Percentiles rank a stretch among this genome's conserved stretches.
Conservation (phyloP, 345 rosid species). For the Cardamine resedifolia region DNA sequence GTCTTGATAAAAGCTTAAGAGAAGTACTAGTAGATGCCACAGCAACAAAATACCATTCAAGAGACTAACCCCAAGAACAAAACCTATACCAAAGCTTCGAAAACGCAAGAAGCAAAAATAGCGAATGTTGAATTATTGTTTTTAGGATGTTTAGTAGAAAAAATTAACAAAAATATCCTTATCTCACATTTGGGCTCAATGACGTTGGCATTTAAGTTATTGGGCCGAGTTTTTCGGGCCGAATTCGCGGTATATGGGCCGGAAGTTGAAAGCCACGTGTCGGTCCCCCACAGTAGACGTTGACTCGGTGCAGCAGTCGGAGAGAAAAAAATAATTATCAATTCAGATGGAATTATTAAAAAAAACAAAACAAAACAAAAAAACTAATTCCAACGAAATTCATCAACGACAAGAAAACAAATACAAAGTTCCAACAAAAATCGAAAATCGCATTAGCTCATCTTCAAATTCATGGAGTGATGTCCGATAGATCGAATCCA, state of each 20-base stretch:
- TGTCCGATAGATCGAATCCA: slow-evolving; percentile 35
- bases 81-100: too few species aligned
- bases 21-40: too few species aligned
- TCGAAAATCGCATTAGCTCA: not conserved
- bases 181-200: not conserved
- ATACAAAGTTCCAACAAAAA: slow-evolving; percentile 32
- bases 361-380: too few species aligned
- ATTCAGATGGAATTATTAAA: not conserved
- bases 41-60: too few species aligned
- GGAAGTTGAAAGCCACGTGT: slow-evolving; percentile 6
- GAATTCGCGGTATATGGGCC: not conserved
- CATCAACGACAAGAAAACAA: slow-evolving; percentile 17
- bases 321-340: not conserved
- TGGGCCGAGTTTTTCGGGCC: not conserved
- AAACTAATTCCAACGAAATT: not conserved
- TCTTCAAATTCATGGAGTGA: slow-evolving; percentile 21
- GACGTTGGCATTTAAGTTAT: not conserved
- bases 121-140: too few species aligned
- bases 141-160: too few species aligned
- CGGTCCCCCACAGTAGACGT: slow-evolving; percentile 6
- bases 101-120: too few species aligned
- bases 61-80: too few species aligned
- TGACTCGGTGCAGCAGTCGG: slow-evolving; percentile 28
- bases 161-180: too few species aligned
- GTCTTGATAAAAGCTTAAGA: too few species aligned